A percentile compares a stretch with the other conserved stretches of the same genome.
Evolutionary conservation across 2,329 filamentous ascomycete species (phyloP).

Genomic region (Fusarium austroafricanum): DNA sequence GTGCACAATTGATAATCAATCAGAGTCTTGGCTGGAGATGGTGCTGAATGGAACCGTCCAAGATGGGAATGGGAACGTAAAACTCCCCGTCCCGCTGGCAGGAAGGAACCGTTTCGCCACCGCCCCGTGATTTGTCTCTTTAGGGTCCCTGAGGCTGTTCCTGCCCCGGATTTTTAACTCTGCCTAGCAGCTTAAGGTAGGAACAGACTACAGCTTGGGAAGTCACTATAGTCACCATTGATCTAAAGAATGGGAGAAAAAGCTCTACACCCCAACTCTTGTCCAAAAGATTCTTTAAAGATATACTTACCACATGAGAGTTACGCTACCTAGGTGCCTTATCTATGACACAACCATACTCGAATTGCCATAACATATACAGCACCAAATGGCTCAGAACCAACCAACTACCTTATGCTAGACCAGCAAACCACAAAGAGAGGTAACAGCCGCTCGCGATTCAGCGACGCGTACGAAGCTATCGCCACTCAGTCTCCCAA

Average conservation of each 20-base stretch:
- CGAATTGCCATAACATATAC: constrained; percentile 1
- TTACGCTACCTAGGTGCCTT: no score
- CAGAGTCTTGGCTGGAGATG: constrained; percentile 11
- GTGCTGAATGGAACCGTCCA: constrained; percentile 9
- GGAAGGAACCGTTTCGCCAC: constrained; percentile 38
- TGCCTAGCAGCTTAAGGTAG: constrained; percentile 12
- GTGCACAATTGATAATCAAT: constrained; percentile 5
- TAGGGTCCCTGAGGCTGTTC: background rate
- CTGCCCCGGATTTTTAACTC: constrained; percentile 40
- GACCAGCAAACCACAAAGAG: background rate
- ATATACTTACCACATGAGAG: background rate
- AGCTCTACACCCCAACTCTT: background rate
- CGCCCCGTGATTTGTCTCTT: constrained; percentile 22
- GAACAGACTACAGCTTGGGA: background rate
- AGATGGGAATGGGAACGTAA: constrained; percentile 31
- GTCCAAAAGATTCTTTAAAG: background rate
- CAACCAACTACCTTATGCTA: background rate
- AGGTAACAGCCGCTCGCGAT: constrained; percentile 20
- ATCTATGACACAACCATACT: background rate
- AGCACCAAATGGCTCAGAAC: background rate
- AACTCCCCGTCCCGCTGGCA: constrained; percentile 36
- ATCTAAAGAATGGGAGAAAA: background rate
- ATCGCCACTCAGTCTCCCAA: constrained; percentile 40
- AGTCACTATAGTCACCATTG: background rate
- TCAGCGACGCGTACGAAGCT: constrained; percentile 33